These are phyloP conservation scores for Dioscorea dumetorum DNA, from an alignment of 106 monocot species.

Conservation along the genomic window DNA sequence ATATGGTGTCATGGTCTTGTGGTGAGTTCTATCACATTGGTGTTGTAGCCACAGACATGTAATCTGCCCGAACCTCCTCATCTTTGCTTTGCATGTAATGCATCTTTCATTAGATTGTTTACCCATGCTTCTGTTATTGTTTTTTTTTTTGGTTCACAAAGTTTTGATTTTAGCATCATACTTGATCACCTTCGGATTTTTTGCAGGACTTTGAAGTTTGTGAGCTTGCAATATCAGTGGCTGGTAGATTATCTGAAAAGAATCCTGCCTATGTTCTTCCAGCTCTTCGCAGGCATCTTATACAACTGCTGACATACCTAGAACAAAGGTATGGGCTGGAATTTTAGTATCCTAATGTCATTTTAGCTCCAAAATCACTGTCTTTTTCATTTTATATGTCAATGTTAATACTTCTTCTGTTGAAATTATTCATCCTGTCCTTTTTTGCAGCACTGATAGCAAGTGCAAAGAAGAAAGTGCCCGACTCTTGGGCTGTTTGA, in stretches of 20 bases:
- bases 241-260: constrained; percentile 93
- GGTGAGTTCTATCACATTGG: no score
- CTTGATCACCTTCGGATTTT: not conserved
- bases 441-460: constrained; percentile 71
- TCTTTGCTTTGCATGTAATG: no score
- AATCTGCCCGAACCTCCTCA: no score
- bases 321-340: constrained; percentile 55
- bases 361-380: no score
- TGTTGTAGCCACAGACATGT: no score
- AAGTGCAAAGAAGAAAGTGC: constrained; percentile 97
- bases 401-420: not conserved
- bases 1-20: no score
- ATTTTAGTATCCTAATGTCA: no score
- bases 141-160: no score
- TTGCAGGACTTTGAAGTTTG: constrained; percentile 72
- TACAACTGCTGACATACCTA: constrained; percentile 80
- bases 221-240: constrained; percentile 71
- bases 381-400: not conserved
- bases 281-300: constrained; percentile 91
- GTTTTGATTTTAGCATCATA: no score
- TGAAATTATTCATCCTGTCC: not conserved
- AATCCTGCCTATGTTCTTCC: constrained; percentile 99
- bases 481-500: constrained; percentile 80
- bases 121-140: no score
- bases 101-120: no score